Evolutionary conservation across 257 asterid genomes (phyloP).

Genomic region (Fraxinus cuspidata): DNA sequence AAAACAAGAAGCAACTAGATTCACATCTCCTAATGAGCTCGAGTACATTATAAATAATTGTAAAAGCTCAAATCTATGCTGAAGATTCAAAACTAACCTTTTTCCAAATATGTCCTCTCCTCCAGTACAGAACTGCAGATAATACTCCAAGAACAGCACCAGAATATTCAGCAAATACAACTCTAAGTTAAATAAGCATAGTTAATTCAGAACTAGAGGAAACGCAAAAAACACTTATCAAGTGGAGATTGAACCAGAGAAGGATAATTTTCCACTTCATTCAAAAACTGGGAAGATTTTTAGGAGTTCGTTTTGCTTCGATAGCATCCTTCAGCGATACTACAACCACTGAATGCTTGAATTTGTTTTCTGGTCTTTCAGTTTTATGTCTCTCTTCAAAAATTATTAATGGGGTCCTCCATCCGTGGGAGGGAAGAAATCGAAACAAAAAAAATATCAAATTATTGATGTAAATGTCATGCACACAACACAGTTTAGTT

Average conservation of each 20-base stretch:
- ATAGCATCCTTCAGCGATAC: background rate
- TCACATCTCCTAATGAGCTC: slow-evolving; percentile 9
- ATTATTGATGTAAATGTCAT: background rate
- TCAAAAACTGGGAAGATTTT: background rate
- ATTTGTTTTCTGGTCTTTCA: background rate
- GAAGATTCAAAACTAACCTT: slow-evolving; percentile 52
- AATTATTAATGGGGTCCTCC: background rate
- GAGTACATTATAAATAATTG: slow-evolving; percentile 9
- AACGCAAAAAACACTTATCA: slow-evolving; percentile 10
- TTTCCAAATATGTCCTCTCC: slow-evolving; percentile 77
- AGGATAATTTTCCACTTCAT: slow-evolving; percentile 4
- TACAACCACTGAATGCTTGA: background rate
- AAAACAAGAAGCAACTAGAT: slow-evolving; percentile 1
- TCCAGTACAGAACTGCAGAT: slow-evolving; percentile 82
- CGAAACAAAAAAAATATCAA: too few relatives aligned
- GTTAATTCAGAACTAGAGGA: slow-evolving; percentile 6
- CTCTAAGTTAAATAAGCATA: slow-evolving; percentile 53
- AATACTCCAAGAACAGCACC: slow-evolving; percentile 97
- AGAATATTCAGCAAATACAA: slow-evolving; percentile 80
- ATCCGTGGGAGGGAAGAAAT: background rate
- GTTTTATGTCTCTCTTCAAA: background rate
- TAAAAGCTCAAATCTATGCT: background rate
- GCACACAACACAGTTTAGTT: background rate
- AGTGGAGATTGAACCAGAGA: background rate
- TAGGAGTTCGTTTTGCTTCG: slow-evolving; percentile 4